Evolutionary conservation across 2,329 filamentous ascomycete species (phyloP), one percentile per base, ranked within the genome.

Genomic region (Harringtonia aguacate): DNA sequence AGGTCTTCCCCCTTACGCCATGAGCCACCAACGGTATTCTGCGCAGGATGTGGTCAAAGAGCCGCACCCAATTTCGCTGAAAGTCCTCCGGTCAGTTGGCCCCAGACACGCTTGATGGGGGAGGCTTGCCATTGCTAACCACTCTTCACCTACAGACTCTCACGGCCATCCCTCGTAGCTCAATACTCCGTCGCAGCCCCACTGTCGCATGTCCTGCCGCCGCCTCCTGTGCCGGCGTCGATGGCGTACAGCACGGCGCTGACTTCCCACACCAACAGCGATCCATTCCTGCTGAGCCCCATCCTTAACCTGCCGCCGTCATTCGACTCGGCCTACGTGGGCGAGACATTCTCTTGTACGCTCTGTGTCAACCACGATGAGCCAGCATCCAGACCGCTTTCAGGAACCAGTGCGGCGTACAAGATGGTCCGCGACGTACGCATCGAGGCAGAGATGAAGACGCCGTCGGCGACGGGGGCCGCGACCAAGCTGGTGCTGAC

Each of bases 361-460:
- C 73, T 97, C 20, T 95, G 89, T 65, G 89, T 86, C n/a, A 95
- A 95, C 68, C 90, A 95, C 60, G 90, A 97, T 65, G 48, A 66
- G 65, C 37, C 56, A 10, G 57, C 54, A 49, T 58, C 17, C 1
- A 33, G 50, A 6, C 48, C n/a, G n/a, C n/a, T n/a, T n/a, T n/a
- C n/a, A n/a, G n/a, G n/a, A n/a, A 33, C 39, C 51, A 55, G 46
- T 43, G 35, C 39, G 35, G 28, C 45, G 50, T 57, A 53, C 42
- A 74, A 70, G 50, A 69, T 69, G 43, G 79, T 94, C 34, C 82
- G 79, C 49, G 84, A 84, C 45, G 83, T 95, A 42, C 77, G 79
- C 44, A 86, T 97, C 55, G 77, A 85, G 45, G 92, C 89, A 1
- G 89, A 95, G 64, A 94, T 98, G 82, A 94, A 97, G 66, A 94